Conservation (phyloP, 2,329 filamentous ascomycete genomes). For the Pseudogymnoascus sp. region DNA sequence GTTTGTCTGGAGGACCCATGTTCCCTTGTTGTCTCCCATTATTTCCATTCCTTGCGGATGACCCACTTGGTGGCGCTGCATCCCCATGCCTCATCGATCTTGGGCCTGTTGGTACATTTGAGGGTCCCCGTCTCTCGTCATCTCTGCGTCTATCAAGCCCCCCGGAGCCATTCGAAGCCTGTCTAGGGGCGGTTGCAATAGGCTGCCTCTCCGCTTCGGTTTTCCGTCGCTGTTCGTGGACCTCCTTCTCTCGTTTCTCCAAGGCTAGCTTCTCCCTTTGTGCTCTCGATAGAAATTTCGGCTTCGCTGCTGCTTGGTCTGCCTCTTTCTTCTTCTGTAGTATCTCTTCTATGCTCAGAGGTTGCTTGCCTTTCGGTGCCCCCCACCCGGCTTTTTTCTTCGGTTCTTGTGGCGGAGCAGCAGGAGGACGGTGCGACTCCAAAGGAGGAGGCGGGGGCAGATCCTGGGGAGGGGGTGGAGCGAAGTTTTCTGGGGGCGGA, state of each 20-base stretch:
- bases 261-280: slow-evolving; percentile 72
- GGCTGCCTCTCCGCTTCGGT: slow-evolving; percentile 25
- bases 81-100: slow-evolving; percentile 52
- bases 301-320: slow-evolving; percentile 76
- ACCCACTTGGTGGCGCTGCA: slow-evolving; percentile 36
- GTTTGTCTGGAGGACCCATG: slow-evolving; percentile 26
- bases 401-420: slow-evolving; percentile 32
- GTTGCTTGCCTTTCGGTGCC: slow-evolving; percentile 32
- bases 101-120: slow-evolving; percentile 59
- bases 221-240: slow-evolving; percentile 51
- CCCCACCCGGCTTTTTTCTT: slow-evolving; percentile 48
- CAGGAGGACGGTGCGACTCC: slow-evolving; percentile 34
- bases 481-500: slow-evolving; percentile 32
- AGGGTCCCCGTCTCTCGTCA: slow-evolving; percentile 22
- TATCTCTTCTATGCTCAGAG: slow-evolving; percentile 78
- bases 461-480: slow-evolving; percentile 35
- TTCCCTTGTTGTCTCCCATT: slow-evolving; percentile 20
- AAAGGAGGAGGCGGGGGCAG: slow-evolving; percentile 31
- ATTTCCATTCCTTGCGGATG: slow-evolving; percentile 34
- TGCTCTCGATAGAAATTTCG: slow-evolving; percentile 77
- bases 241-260: slow-evolving; percentile 67
- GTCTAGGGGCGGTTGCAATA: slow-evolving; percentile 10
- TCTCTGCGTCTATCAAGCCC: slow-evolving; percentile 20
- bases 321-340: slow-evolving; percentile 77
- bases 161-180: slow-evolving; percentile 20